Base-by-base conservation (phyloP, 1,139 yeast genomes). In the Arxiozyma slooffiae region DNA sequence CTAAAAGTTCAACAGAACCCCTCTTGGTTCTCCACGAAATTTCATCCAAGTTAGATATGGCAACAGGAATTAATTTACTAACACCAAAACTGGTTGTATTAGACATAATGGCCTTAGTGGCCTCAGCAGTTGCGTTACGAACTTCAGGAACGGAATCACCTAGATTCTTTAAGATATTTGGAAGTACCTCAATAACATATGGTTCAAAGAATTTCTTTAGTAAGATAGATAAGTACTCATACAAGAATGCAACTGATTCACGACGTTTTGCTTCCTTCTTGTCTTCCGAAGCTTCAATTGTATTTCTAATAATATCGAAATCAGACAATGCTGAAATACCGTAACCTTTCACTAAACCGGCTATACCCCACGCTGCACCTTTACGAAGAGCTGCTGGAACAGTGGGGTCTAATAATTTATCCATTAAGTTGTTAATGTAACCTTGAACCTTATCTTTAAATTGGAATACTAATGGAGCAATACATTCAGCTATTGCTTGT, bases 21-120 rank as follows among this genome's bases (percentile, higher is more conserved):
- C 90, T 88, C 70, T 92, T 92, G 1, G 96, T 82, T 71, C 99
- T 80, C 99, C 99, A 92, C 0, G 95, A 85, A 52, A 84, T 82
- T 57, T 88, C 95, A 60, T 89, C 95, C 60, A 92, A 75, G 58
- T 87, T 88, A 38, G 82, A 80, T 52, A 92, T 79, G 0, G 97
- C 95, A 54, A 90, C 76, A 0, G 98, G 99, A 66, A 92, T 89
- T 66, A 92, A 76, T 60, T 85, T 83, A 66, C 86, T 87, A 52
- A 92, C 87, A 69, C 98, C 98, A 67, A 74, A 92, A 57, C 95
- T 83, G 5, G 97, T 89, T 9, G 98, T 87, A 60, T 82, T 79
- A 53, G 84, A 80, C 99, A 92, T 94, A 56, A 94, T 85, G 49
- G 80, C 79, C 60, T 86, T 79, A 1, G 97, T 89, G 1, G 98